These are phyloP conservation scores for Zanthoxylum bungeanum DNA, from an alignment of 345 rosid genomes.

Conservation along the genomic window DNA sequence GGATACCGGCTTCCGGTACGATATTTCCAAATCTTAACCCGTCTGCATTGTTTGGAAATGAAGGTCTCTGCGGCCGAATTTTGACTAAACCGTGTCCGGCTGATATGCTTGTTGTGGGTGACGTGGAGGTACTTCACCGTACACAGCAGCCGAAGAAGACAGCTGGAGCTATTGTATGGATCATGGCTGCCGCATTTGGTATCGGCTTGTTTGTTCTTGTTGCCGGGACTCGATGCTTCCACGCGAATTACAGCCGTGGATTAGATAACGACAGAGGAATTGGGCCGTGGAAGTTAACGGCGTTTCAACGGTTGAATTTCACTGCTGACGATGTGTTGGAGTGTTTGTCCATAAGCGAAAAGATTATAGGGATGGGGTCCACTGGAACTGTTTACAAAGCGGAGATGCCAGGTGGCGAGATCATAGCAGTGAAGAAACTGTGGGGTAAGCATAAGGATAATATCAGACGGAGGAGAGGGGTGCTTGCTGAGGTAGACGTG, in stretches of 20 bases:
- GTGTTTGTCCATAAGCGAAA: constrained; percentile 63
- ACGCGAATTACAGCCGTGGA: constrained; percentile 42
- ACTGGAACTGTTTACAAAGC: constrained; percentile 92
- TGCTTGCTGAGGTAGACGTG: constrained; percentile 88
- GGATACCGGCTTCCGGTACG: constrained; percentile 64
- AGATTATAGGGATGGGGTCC: constrained; percentile 92
- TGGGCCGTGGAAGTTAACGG: constrained; percentile 93
- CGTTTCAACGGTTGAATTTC: constrained; percentile 87
- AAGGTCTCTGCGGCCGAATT: constrained; percentile 73
- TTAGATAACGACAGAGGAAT: constrained; percentile 37
- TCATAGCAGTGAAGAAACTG: constrained; percentile 94
- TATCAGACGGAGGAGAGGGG: constrained; percentile 75
- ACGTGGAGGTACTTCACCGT: constrained; percentile 25
- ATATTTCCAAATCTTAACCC: constrained; percentile 70
- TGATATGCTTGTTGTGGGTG: constrained; percentile 24
- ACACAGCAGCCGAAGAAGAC: constrained; percentile 52
- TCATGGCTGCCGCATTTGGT: constrained; percentile 84
- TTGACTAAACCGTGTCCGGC: constrained; percentile 55
- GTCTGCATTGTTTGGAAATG: constrained; percentile 70
- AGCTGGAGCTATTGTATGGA: constrained; percentile 91
- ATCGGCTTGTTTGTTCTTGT: constrained; percentile 69
- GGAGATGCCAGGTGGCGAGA: constrained; percentile 93
- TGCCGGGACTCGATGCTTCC: constrained; percentile 76
- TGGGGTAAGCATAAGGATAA: constrained; percentile 84
- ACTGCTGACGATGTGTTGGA: constrained; percentile 86